phyloP scores from a whole-genome alignment of 129 eudicot genomes.

The Artemisia annua region DNA sequence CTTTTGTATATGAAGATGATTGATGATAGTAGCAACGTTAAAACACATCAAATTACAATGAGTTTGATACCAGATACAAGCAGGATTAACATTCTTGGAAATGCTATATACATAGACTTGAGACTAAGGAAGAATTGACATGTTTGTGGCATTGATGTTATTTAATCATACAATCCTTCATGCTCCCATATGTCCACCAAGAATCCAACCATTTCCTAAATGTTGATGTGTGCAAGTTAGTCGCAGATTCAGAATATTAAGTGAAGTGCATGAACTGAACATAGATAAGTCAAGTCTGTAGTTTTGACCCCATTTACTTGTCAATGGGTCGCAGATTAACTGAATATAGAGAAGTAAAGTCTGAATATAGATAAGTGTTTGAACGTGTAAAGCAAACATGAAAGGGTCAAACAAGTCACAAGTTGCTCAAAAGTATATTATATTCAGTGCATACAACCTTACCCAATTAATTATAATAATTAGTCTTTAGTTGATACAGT shows the following conservation, averaged over 20 bases:
- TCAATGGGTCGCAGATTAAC: too few relatives aligned
- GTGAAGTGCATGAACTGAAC: background rate
- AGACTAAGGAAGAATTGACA: background rate
- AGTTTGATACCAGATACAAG: background rate
- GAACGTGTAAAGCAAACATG: too few relatives aligned
- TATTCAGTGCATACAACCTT: too few relatives aligned
- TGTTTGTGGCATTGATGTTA: background rate
- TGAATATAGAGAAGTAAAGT: too few relatives aligned
- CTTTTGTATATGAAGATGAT: slow-evolving; percentile 5
- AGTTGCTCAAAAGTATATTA: too few relatives aligned
- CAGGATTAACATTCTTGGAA: background rate
- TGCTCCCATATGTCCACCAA: slow-evolving; percentile 66
- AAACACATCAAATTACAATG: background rate
- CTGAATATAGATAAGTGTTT: too few relatives aligned
- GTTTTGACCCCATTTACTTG: background rate
- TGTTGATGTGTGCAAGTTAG: background rate
- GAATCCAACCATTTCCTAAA: slow-evolving; percentile 63
- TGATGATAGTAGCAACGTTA: slow-evolving; percentile 18
- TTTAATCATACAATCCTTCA: slow-evolving; percentile 55
- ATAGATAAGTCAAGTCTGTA: background rate
- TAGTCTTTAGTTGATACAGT: too few relatives aligned
- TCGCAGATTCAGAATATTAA: background rate
- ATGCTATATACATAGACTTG: slow-evolving; percentile 15
- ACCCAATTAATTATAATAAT: too few relatives aligned
- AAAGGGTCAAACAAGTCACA: background rate